Base-by-base conservation (phyloP, 257 asterid genomes). In the Ilex aquifolium region DNA sequence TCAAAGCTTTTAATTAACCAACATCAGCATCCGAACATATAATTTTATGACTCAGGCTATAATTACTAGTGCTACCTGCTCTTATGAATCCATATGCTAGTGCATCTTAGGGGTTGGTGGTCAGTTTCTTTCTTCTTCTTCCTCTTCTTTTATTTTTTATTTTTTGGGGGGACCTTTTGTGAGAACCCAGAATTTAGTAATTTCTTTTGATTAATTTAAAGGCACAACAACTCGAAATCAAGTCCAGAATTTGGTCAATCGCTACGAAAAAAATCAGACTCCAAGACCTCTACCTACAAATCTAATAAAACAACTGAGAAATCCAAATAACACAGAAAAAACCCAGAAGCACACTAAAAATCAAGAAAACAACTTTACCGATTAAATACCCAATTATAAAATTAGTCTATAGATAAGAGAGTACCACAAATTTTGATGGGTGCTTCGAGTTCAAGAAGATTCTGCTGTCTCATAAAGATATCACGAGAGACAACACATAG, bases 391-490 rank as follows among this genome's bases (percentile, higher is more conserved):
- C 15, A 64, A 59, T 50, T 2, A 39, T 7, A 56, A 16, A 17
- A 46, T 10, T 7, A n/a, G 49, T 57, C 66, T 30, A 31, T 56
- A 32, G 16, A 15, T 46, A 14, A 32, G 31, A 63, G 16, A 16
- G 2, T 75, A 89, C 96, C 97, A 31, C 97, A 89, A 87, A 90
- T 90, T 85, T 90, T 87, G 86, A 90, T 87, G 69, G 97, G 97
- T 49, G 97, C 95, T 69, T 85, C 90, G 36, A 90, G 91, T 59
- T 90, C 97, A n/a, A 90, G 95, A 64, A 90, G 94, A 90, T 87
- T 87, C 31, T 94, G 97, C 81, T 90, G 97, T 59, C 56, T 72
- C 42, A 72, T 69, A 73, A 90, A 90, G 74, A 90, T 85, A 58
- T 90, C 94, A 51, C 91, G 91, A 59, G 95, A 81, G 11, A 84